These are phyloP conservation scores for Prunus yedoensis DNA, from an alignment of 331 rosid genomes.

Conservation along the genomic window DNA sequence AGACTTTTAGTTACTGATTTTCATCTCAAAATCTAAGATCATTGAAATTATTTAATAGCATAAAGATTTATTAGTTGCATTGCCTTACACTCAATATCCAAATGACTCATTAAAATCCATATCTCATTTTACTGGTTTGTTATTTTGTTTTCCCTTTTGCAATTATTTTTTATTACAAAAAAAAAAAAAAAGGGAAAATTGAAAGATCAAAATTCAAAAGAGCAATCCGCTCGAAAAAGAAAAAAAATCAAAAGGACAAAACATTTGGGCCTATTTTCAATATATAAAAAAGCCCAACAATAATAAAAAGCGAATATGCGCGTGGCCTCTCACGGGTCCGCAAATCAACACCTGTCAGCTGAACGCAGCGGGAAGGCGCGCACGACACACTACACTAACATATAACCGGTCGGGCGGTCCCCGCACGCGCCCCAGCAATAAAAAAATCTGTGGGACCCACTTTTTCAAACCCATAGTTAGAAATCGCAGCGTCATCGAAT, in stretches of 20 bases:
- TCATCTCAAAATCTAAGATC: too few species aligned
- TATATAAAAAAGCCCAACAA: not conserved
- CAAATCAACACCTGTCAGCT: not conserved
- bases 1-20: too few species aligned
- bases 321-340: conserved; percentile 5
- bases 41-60: too few species aligned
- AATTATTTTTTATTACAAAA: too few species aligned
- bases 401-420: not conserved
- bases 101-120: too few species aligned
- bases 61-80: too few species aligned
- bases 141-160: too few species aligned
- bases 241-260: not conserved
- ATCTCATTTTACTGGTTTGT: too few species aligned
- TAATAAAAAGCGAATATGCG: not conserved
- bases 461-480: not conserved
- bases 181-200: too few species aligned
- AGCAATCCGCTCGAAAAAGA: too few species aligned
- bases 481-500: not conserved
- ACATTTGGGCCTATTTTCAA: not conserved
- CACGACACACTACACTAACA: not conserved
- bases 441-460: conserved; percentile 4
- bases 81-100: too few species aligned
- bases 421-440: not conserved
- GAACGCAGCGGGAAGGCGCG: not conserved
- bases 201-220: too few species aligned